A percentile compares a stretch with the other conserved stretches of the same genome.
Conservation (phyloP, 192 early-diverging fungal genomes). For the Geranomyces michiganensis region DNA sequence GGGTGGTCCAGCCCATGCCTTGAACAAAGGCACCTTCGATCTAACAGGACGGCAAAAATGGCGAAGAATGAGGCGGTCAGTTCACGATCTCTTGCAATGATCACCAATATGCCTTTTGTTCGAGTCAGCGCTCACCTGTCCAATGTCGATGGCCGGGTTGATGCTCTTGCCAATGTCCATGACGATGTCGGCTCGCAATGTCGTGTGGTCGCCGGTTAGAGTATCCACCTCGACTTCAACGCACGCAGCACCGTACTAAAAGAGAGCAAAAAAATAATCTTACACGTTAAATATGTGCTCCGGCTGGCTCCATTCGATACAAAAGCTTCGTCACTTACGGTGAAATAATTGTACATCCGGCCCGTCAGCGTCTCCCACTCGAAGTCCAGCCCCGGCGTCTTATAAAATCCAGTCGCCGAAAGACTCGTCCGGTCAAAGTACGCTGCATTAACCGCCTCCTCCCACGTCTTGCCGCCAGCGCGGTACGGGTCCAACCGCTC, state of each 20-base stretch:
- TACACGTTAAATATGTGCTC: no score
- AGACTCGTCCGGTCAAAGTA: slow-evolving; percentile 81
- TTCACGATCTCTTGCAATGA: background rate
- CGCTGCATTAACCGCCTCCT: slow-evolving; percentile 61
- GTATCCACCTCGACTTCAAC: slow-evolving; percentile 86
- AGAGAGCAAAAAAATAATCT: background rate
- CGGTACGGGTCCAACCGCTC: slow-evolving; percentile 73
- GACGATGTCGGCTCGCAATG: slow-evolving; percentile 71
- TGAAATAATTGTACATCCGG: slow-evolving; percentile 79
- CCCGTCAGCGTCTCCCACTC: slow-evolving; percentile 74
- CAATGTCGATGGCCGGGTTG: slow-evolving; percentile 86
- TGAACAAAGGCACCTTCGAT: slow-evolving; percentile 89
- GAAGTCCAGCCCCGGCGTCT: slow-evolving; percentile 76
- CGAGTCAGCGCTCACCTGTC: slow-evolving; percentile 45
- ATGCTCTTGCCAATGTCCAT: slow-evolving; percentile 87
- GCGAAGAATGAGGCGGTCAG: no score
- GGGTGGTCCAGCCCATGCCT: slow-evolving; percentile 82
- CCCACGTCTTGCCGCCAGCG: slow-evolving; percentile 60
- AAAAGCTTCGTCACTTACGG: slow-evolving; percentile 23
- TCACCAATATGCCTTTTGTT: slow-evolving; percentile 16
- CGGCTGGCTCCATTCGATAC: no score
- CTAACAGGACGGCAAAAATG: background rate
- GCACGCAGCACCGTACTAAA: slow-evolving; percentile 68
- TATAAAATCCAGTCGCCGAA: slow-evolving; percentile 83
- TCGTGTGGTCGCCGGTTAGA: slow-evolving; percentile 78